phyloP scores from a whole-genome alignment of 495 filamentous ascomycete species.

The Neurospora sp. region DNA sequence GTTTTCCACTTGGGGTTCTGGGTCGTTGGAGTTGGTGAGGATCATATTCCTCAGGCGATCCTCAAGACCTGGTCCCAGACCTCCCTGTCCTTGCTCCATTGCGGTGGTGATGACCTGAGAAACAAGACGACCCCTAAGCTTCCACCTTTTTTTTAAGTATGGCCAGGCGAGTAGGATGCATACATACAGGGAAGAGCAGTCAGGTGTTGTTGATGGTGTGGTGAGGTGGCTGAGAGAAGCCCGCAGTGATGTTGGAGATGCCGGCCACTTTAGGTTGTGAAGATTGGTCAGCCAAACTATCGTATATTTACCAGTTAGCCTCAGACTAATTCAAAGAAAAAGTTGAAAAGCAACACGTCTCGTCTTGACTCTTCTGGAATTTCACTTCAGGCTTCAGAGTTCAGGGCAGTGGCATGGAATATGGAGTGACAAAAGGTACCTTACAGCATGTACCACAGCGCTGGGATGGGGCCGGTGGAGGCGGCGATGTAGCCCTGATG shows the following conservation, averaged over 20 bases:
- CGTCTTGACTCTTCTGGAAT: neutral
- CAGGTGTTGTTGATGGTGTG: neutral
- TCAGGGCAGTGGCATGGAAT: neutral
- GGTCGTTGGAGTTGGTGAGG: conserved; percentile 19
- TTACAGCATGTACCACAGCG: neutral
- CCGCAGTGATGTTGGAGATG: neutral
- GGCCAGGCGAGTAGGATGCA: neutral
- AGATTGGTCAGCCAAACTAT: neutral
- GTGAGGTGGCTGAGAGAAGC: neutral
- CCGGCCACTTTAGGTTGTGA: neutral
- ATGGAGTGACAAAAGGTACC: neutral
- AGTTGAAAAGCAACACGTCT: neutral
- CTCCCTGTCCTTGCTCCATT: conserved; percentile 17
- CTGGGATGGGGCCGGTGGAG: neutral
- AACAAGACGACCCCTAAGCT: neutral
- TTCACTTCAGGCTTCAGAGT: neutral
- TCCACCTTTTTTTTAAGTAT: neutral
- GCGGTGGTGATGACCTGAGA: neutral
- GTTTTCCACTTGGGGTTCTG: neutral
- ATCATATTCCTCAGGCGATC: conserved; percentile 33
- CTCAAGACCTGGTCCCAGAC: conserved; percentile 23
- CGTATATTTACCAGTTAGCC: neutral
- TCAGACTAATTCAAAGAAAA: neutral
- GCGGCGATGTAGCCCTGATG: neutral
- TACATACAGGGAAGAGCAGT: neutral